phyloP scores from a whole-genome alignment of 2,329 filamentous ascomycete species.

The Diaporthe sp. region DNA sequence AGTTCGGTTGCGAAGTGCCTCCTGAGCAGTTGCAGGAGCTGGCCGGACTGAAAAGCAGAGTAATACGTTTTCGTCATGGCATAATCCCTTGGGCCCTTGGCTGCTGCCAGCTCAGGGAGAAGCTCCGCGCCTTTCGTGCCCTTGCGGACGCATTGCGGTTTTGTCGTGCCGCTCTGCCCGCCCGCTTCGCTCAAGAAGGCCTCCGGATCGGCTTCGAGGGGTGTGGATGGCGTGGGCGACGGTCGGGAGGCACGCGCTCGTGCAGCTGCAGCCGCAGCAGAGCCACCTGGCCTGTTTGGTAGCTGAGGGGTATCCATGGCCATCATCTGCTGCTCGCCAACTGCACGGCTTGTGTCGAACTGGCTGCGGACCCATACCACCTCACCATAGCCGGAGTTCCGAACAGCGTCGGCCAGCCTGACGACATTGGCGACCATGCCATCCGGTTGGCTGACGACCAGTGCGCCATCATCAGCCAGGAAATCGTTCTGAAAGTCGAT shows the following conservation, averaged over 20 bases:
- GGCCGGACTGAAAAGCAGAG: slow-evolving; percentile 85
- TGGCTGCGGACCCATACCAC: slow-evolving; percentile 89
- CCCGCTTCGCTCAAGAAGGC: slow-evolving; percentile 49
- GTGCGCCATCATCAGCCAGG: slow-evolving; percentile 74
- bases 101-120: slow-evolving; percentile 56
- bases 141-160: slow-evolving; percentile 59
- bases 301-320: slow-evolving; percentile 51
- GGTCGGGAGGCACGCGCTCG: slow-evolving; percentile 49
- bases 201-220: slow-evolving; percentile 52
- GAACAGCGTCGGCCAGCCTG: slow-evolving; percentile 79
- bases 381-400: slow-evolving; percentile 74
- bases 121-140: slow-evolving; percentile 62
- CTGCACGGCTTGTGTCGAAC: slow-evolving; percentile 73
- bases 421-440: slow-evolving; percentile 78
- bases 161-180: slow-evolving; percentile 43
- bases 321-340: slow-evolving; percentile 67
- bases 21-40: slow-evolving; percentile 82
- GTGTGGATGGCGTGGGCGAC: neutral
- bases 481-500: slow-evolving; percentile 96
- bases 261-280: slow-evolving; percentile 34
- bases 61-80: slow-evolving; percentile 81
- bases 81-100: slow-evolving; percentile 63
- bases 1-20: slow-evolving; percentile 90
- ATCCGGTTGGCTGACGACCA: slow-evolving; percentile 74
- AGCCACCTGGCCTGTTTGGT: slow-evolving; percentile 41